Conservation (phyloP, 2,329 filamentous ascomycete species). For the Clarireedia monteithiana region DNA sequence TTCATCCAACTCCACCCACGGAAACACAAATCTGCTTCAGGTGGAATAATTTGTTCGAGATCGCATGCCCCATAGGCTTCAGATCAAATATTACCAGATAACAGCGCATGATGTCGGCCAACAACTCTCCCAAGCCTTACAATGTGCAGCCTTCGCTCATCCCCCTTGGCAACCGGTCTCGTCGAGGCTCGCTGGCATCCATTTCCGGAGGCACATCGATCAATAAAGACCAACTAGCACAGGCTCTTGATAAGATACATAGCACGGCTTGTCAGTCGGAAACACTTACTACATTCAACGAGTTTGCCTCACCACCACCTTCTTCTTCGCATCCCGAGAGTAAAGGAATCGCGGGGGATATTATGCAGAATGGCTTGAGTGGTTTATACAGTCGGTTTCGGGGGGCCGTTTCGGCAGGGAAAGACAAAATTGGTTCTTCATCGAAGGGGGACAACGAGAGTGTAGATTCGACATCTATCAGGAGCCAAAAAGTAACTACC, state of each 20-base stretch:
- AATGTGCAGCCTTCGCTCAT: conserved; percentile 15
- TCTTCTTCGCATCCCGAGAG: conserved; percentile 52
- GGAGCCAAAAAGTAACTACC: conserved; percentile 32
- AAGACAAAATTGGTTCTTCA: conserved; percentile 38
- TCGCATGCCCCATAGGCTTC: not conserved
- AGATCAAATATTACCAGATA: not conserved
- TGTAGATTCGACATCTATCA: conserved; percentile 37
- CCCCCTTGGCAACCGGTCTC: conserved; percentile 22
- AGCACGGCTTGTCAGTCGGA: conserved; percentile 79
- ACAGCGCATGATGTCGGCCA: conserved; percentile 23
- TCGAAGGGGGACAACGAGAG: conserved; percentile 35
- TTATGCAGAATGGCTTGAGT: conserved; percentile 78
- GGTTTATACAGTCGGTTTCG: conserved; percentile 81
- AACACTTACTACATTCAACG: conserved; percentile 86
- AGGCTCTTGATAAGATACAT: conserved; percentile 81
- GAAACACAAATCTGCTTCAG: not conserved
- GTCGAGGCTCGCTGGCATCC: conserved; percentile 42
- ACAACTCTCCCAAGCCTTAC: conserved; percentile 22
- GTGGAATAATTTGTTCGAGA: not conserved
- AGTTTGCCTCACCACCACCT: conserved; percentile 67
- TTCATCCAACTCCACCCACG: not conserved
- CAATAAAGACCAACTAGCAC: conserved; percentile 68
- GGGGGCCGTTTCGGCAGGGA: conserved; percentile 69
- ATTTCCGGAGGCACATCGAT: conserved; percentile 40
- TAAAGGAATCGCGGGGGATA: conserved; percentile 62